Percentiles rank a stretch among this genome's conserved stretches.
Conservation (phyloP, 495 filamentous ascomycete genomes). For the Arthonia radiata region DNA sequence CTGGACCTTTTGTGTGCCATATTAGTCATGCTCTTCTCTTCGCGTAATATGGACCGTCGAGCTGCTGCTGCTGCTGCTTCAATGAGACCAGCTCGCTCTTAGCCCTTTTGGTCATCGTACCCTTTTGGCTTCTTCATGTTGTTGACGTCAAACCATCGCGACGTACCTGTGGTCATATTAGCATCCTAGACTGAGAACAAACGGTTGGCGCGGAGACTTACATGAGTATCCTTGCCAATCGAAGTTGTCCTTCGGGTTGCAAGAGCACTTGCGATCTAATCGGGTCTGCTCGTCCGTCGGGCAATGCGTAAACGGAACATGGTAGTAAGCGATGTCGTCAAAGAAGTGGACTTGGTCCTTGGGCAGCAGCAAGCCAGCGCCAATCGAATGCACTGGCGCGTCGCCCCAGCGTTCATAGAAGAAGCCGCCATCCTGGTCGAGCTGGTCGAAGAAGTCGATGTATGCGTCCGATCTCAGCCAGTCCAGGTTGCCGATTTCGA, state of each 20-base stretch:
- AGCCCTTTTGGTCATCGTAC: constrained; percentile 45
- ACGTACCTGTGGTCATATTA: constrained; percentile 34
- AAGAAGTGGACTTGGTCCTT: constrained; percentile 96
- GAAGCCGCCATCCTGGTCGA: constrained; percentile 69
- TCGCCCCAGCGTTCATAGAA: constrained; percentile 90
- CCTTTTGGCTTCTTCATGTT: constrained; percentile 56
- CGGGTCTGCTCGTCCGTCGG: constrained; percentile 64
- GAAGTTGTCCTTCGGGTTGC: constrained; percentile 90
- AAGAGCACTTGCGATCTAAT: constrained; percentile 66
- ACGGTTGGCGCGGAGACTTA: too few species aligned
- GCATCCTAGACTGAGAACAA: too few species aligned
- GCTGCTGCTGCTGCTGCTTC: too few species aligned
- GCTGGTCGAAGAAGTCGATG: constrained; percentile 50
- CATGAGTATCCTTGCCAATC: constrained; percentile 97
- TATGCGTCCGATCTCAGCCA: constrained; percentile 66
- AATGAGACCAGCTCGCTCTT: too few species aligned
- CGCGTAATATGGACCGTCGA: too few species aligned
- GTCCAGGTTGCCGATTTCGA: constrained; percentile 63
- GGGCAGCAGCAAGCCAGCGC: constrained; percentile 55
- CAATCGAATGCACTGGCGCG: constrained; percentile 86
- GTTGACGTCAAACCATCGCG: constrained; percentile 62
- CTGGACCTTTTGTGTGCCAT: too few species aligned
- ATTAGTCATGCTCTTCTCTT: too few species aligned
- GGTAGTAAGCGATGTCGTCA: constrained; percentile 95
- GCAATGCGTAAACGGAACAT: constrained; percentile 97